Evolutionary conservation across 495 filamentous ascomycete genomes (phyloP), one percentile per base, ranked within the genome.

Genomic region (Podospora conica): DNA sequence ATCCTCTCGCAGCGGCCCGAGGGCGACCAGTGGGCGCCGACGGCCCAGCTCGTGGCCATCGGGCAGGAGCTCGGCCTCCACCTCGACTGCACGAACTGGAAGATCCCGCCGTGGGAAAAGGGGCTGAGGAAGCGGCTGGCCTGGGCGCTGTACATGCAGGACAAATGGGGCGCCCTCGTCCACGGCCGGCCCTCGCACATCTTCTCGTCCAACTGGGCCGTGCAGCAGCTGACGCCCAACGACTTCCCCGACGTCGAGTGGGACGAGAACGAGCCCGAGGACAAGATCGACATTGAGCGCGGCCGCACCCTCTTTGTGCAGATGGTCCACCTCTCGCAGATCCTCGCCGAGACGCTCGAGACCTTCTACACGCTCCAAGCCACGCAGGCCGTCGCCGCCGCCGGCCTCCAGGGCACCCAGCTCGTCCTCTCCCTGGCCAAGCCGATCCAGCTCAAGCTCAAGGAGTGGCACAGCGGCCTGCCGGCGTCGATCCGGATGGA

Each of bases 91-190:
- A 86, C 88, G n/a, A 81, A 83, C 61, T 96, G 93, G 92, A 89
- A 90, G 65, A 92, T 97, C 53, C 93, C 93, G 7, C 79, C 81
- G 1, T 96, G 93, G 93, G 93, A 96, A 73, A 86, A 88, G 60
- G 90, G 91, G 1, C 78, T 96, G 40, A 84, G 92, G 58, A 91
- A 93, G 73, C 86, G 93, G 25, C 80, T 97, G 33, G 93, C 90
- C 65, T 96, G 93, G 92, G 93, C 91, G 3, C 79, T 97, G 66
- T 97, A 91, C 72, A 91, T 92, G 87, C 90, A 96, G 72, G 93
- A 97, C 71, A 96, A 95, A 79, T 97, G 93, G 92, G 89, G 90
- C 48, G 89, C 90, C 25, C 78, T 97, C n/a, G 86, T 93, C 24
- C 87, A 93, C 69, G 92, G 93, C 23, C 87, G 91, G 9, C 93